Evolutionary conservation across 106 monocot genomes (phyloP).

Genomic region (Dendrobium officinale): DNA sequence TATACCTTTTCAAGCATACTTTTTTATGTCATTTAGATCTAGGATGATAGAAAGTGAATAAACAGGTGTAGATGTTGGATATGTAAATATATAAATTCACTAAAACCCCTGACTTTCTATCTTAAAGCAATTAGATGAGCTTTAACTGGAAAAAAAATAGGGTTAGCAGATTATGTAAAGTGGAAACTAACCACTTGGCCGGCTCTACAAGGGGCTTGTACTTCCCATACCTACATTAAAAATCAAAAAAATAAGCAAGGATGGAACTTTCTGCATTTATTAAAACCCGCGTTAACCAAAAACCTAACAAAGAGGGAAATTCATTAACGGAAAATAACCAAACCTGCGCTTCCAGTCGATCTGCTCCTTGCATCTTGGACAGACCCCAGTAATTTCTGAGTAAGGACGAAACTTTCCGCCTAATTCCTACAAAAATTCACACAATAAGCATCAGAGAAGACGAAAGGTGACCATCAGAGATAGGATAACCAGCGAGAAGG

Average conservation of each 20-base stretch:
- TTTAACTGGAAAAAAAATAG: neutral
- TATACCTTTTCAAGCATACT: too few species aligned
- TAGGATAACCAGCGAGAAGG: neutral
- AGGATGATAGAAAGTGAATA: too few species aligned
- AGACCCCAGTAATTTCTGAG: constrained; percentile 89
- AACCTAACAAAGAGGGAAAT: neutral
- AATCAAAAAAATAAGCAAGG: neutral
- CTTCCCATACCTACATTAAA: constrained; percentile 69
- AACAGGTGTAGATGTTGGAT: too few species aligned
- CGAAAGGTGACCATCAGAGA: neutral
- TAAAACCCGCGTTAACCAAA: neutral
- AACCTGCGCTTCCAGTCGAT: constrained; percentile 92
- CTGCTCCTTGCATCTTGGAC: constrained; percentile 74
- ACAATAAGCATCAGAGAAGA: neutral
- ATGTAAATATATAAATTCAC: too few species aligned
- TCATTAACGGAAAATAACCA: neutral
- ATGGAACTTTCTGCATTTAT: neutral
- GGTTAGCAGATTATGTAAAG: neutral
- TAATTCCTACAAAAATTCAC: constrained; percentile 38
- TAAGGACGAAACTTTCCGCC: constrained; percentile 65
- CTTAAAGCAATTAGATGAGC: neutral
- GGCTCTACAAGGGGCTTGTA: constrained; percentile 91
- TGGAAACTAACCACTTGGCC: constrained; percentile 60
- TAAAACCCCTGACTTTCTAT: too few species aligned
- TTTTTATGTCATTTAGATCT: too few species aligned